Percentiles rank a stretch among this genome's conserved stretches.
Evolutionary conservation across 768 basidiomycete species (phyloP).

Genomic region (Lactarius sp.): DNA sequence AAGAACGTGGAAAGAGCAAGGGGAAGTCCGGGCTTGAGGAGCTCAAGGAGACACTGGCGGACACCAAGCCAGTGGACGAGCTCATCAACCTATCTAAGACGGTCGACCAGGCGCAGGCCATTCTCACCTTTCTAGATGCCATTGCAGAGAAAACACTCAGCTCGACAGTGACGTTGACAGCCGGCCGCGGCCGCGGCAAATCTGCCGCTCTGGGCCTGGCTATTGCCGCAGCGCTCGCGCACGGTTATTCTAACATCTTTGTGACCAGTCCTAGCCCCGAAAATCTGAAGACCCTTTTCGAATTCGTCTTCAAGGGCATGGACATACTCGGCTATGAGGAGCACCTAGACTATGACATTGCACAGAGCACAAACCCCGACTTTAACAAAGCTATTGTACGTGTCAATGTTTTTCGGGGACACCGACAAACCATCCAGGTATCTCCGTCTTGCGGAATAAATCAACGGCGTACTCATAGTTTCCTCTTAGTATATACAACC

Average conservation of each 20-base stretch:
- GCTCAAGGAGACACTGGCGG: slow-evolving; percentile 70
- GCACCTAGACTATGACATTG: slow-evolving; percentile 95
- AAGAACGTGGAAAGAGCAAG: slow-evolving; percentile 45
- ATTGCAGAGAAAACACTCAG: slow-evolving; percentile 90
- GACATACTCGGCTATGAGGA: slow-evolving; percentile 95
- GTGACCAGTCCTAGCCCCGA: slow-evolving; percentile 97
- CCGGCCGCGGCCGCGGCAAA: slow-evolving; percentile 92
- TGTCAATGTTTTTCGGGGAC: slow-evolving; percentile 88
- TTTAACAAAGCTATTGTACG: slow-evolving; percentile 93
- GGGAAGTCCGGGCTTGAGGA: slow-evolving; percentile 65
- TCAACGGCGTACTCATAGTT: background rate
- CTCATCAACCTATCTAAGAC: slow-evolving; percentile 89
- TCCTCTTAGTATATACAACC: slow-evolving; percentile 89
- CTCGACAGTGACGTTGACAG: slow-evolving; percentile 92
- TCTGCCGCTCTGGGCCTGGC: slow-evolving; percentile 94
- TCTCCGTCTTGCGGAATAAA: slow-evolving; percentile 22
- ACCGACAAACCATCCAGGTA: slow-evolving; percentile 96
- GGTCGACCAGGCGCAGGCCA: slow-evolving; percentile 88
- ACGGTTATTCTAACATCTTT: slow-evolving; percentile 97
- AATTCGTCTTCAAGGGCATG: slow-evolving; percentile 95
- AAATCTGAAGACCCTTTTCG: slow-evolving; percentile 96
- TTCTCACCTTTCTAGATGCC: slow-evolving; percentile 92
- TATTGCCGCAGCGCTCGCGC: slow-evolving; percentile 85
- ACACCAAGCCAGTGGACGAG: slow-evolving; percentile 83
- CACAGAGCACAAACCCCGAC: slow-evolving; percentile 91